Conservation (phyloP, 108 stramenopile genomes). For the Asterionellopsis glacialis region DNA sequence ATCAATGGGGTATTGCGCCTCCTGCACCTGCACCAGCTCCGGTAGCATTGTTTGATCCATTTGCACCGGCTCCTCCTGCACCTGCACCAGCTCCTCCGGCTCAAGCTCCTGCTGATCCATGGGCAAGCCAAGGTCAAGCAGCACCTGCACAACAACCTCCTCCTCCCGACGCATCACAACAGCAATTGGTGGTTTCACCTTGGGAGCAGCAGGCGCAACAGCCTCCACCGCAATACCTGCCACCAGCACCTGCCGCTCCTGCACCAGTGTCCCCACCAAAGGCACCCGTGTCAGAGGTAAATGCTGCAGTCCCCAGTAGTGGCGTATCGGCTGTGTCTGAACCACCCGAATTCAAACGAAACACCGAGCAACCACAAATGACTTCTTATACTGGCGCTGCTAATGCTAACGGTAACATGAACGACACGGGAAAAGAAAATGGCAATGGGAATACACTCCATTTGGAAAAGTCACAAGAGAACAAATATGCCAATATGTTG, state of each 20-base stretch:
- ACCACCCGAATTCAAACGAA: background rate
- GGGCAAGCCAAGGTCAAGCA: background rate
- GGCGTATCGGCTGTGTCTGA: background rate
- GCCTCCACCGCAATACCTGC: background rate
- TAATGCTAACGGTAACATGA: background rate
- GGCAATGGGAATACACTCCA: background rate
- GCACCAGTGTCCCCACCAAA: too few species aligned
- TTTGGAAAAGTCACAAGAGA: constrained; percentile 1
- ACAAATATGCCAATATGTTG: constrained; percentile 36
- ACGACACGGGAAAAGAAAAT: background rate
- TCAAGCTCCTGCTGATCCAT: background rate
- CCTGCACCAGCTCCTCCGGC: background rate
- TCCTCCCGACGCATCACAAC: background rate
- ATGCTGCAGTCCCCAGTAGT: background rate
- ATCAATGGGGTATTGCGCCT: background rate
- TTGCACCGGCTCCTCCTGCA: constrained; percentile 1
- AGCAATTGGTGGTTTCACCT: background rate
- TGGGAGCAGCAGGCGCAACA: background rate
- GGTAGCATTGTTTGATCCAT: constrained; percentile 1
- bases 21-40: background rate
- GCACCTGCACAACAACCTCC: background rate
- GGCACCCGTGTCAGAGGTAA: background rate
- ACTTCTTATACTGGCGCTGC: background rate
- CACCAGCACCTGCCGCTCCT: too few species aligned
- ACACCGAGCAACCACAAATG: too few species aligned